A percentile compares a stretch with the other conserved stretches of the same genome.
Conservation (phyloP, 257 asterid genomes). For the Euphrasia confusa region DNA sequence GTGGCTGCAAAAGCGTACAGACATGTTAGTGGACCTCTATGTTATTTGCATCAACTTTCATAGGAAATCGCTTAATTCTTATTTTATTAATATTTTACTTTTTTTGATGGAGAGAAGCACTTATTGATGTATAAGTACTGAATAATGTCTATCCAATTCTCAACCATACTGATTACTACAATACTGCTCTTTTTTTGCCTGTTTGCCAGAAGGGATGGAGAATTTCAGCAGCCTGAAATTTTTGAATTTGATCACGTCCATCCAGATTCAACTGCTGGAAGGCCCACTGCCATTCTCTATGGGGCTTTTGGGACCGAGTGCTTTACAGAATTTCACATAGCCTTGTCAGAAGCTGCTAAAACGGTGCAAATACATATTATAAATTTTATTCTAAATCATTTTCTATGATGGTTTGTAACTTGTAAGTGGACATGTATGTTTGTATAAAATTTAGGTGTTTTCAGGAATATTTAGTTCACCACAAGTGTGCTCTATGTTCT, state of each 20-base stretch:
- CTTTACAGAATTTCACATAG: slow-evolving; percentile 72
- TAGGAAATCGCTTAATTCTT: not conserved
- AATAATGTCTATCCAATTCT: slow-evolving; percentile 10
- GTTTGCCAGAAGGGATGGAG: slow-evolving; percentile 48
- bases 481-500: slow-evolving; percentile 3
- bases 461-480: not conserved
- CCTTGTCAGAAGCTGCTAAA: slow-evolving; percentile 65
- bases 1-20: slow-evolving; percentile 61
- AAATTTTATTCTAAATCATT: slow-evolving; percentile 19
- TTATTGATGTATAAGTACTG: slow-evolving; percentile 9
- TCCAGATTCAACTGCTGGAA: slow-evolving; percentile 70
- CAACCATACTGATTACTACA: slow-evolving; percentile 3
- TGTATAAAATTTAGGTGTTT: not conserved
- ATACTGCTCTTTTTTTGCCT: not conserved
- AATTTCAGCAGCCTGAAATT: slow-evolving; percentile 87
- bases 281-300: slow-evolving; percentile 64
- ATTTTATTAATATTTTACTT: not conserved
- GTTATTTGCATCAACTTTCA: slow-evolving; percentile 15
- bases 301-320: slow-evolving; percentile 92
- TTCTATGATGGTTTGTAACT: slow-evolving; percentile 18
- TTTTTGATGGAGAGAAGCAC: not conserved
- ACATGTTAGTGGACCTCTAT: slow-evolving; percentile 48
- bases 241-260: slow-evolving; percentile 95
- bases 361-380: slow-evolving; percentile 40
- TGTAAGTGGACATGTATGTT: slow-evolving; percentile 12